Percentiles rank a stretch among this genome's conserved stretches.
Evolutionary conservation across 2,329 filamentous ascomycete species (phyloP).

Genomic region (Aspergillus sp.): DNA sequence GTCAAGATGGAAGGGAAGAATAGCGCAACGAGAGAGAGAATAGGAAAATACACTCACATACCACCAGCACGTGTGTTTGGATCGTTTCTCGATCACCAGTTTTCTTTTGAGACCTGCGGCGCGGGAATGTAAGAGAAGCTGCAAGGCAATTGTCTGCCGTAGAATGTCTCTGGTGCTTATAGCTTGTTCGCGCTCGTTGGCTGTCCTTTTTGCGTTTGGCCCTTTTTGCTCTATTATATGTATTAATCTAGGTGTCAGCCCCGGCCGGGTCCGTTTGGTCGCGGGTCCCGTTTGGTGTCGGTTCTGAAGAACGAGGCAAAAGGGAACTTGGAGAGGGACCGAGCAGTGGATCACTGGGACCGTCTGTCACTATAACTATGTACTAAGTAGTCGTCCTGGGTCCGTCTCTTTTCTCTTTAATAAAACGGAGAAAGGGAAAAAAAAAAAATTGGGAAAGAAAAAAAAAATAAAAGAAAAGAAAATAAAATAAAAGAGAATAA

Average conservation of each 20-base stretch:
- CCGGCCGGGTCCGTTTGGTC: conserved; percentile 12
- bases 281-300: conserved; percentile 12
- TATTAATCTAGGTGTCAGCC: conserved; percentile 3
- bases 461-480: conserved; percentile 6
- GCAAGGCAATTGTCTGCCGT: conserved; percentile 24
- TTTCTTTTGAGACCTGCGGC: conserved; percentile 22
- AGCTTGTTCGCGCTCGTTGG: conserved; percentile 9
- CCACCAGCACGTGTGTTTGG: conserved; percentile 25
- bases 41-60: conserved; percentile 19
- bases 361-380: conserved; percentile 20
- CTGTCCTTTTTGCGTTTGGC: conserved; percentile 2
- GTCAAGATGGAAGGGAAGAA: conserved; percentile 4
- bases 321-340: conserved; percentile 3
- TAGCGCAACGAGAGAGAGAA: conserved; percentile 3
- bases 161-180: conserved; percentile 20
- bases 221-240: conserved; percentile 2
- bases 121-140: conserved; percentile 23
- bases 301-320: conserved; percentile 14
- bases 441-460: conserved; percentile 10
- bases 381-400: conserved; percentile 12
- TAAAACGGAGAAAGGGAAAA: conserved; percentile 16
- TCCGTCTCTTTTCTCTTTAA: conserved; percentile 8
- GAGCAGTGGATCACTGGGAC: conserved; percentile 19
- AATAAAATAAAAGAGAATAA: background rate
- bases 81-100: conserved; percentile 12